Conservation (phyloP, 805 yeast genomes). For the Spathaspora sp. region DNA sequence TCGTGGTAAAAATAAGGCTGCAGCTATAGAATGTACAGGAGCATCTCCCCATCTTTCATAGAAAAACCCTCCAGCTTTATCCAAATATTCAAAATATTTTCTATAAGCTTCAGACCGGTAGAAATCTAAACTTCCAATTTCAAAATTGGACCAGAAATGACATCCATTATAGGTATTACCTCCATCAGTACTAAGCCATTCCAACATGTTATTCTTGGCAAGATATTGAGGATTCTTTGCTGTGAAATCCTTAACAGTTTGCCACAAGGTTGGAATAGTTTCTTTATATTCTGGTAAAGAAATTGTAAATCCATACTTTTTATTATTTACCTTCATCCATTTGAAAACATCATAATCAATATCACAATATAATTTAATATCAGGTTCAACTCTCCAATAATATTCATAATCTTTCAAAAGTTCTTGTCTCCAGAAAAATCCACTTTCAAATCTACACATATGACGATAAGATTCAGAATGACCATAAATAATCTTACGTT, state of each 20-base stretch:
- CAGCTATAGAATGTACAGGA: conserved; percentile 85
- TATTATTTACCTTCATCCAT: conserved; percentile 67
- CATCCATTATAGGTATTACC: conserved; percentile 83
- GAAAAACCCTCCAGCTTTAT: conserved; percentile 79
- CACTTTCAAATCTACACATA: conserved; percentile 90
- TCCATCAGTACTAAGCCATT: conserved; percentile 62
- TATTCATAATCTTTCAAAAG: conserved; percentile 70
- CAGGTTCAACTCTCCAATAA: conserved; percentile 94
- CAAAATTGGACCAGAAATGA: conserved; percentile 89
- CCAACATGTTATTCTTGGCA: conserved; percentile 60
- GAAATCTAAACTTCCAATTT: conserved; percentile 66
- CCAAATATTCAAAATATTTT: conserved; percentile 67
- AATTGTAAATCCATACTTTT: conserved; percentile 83
- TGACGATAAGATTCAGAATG: conserved; percentile 75
- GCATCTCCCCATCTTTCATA: conserved; percentile 94
- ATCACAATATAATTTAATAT: conserved; percentile 74
- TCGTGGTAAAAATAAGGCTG: conserved; percentile 67
- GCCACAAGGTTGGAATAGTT: conserved; percentile 84
- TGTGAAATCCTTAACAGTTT: conserved; percentile 63
- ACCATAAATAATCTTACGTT: conserved; percentile 65
- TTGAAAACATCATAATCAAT: conserved; percentile 81
- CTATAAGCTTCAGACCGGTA: conserved; percentile 72
- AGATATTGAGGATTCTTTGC: conserved; percentile 56
- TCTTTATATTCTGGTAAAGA: conserved; percentile 75
- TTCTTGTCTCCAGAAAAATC: conserved; percentile 79